These are phyloP conservation scores for Plectosphaerella sp. DNA, from an alignment of 2,329 filamentous ascomycete genomes.

Conservation along the genomic window DNA sequence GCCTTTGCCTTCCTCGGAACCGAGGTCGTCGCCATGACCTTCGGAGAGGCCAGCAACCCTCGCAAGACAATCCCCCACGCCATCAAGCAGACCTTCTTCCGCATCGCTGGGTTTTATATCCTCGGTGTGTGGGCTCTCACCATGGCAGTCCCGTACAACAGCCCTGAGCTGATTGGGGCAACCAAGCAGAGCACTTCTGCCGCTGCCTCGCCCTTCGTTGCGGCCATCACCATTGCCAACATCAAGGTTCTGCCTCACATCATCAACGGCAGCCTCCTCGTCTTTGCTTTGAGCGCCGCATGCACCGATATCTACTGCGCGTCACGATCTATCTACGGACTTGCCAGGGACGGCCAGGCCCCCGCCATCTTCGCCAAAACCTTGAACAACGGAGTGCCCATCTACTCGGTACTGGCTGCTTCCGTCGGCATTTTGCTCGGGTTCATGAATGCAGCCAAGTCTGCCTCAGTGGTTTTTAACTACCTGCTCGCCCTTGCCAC, in stretches of 20 bases:
- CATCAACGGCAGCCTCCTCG: constrained; percentile 16
- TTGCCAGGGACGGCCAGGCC: constrained; percentile 35
- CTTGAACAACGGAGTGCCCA: constrained; percentile 30
- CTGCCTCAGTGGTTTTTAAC: constrained; percentile 29
- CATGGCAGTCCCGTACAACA: constrained; percentile 39
- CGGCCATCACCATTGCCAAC: constrained; percentile 13
- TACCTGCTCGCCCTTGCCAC: constrained; percentile 38
- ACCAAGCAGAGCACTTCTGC: constrained; percentile 21
- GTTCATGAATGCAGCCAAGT: constrained; percentile 32
- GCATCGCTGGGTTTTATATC: constrained; percentile 48
- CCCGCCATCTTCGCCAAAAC: constrained; percentile 27
- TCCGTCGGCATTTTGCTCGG: constrained; percentile 29
- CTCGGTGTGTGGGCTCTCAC: constrained; percentile 46
- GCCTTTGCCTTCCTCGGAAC: constrained; percentile 50
- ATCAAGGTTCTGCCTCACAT: constrained; percentile 13
- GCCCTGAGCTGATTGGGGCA: constrained; percentile 30
- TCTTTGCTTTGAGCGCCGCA: neutral
- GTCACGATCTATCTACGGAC: constrained; percentile 31
- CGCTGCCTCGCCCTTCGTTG: constrained; percentile 35
- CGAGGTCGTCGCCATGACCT: constrained; percentile 71
- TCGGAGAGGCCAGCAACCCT: constrained; percentile 57
- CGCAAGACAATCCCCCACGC: constrained; percentile 43
- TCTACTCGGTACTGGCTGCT: constrained; percentile 28
- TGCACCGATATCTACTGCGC: constrained; percentile 25
- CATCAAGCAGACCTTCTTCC: constrained; percentile 51